Base-by-base conservation (phyloP, 176 grass and related monocot species). In the Areca catechu region DNA sequence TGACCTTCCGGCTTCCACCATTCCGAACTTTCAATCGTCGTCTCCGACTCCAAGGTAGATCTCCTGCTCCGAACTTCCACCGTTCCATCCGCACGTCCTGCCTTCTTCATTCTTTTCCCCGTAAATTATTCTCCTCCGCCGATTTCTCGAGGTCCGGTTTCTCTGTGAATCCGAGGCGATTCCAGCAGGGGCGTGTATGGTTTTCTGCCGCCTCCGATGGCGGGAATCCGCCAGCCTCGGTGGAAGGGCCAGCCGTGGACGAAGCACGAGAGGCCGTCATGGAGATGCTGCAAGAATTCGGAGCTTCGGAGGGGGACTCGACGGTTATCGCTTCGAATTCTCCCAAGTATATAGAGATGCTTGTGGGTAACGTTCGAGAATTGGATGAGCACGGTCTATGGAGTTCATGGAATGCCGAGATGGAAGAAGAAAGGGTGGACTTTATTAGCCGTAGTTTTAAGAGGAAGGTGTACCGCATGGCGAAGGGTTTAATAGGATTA, bases 391-490 rank as follows among this genome's bases (percentile, higher is more conserved):
- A 72, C 27, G 77, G 75, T 0, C 80, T 96, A 4, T 96, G 91
- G 91, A 74, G 63, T 16, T 90, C 91, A 4, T 96, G 91, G 91
- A 73, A 65, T 55, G 63, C 84, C 19, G 70, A 77, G 12, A 57
- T 19, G 20, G 68, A 49, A 14, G 60, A 57, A 24, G 62, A 21
- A 20, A 74, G 34, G 49, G 43, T 76, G 25, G 80, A 84, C 22
- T 53, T 90, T 56, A 63, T 51, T 12, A 56, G 60, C n/a, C 67
- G 87, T n/a, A 78, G 76, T 37, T 96, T 96, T 61, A 61, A 68
- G 64, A 82, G 74, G 68, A 96, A 90, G 72, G 83, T 85, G 62
- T 90, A 90, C 76, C 74, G 77, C 77, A 96, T 96, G 92, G 83
- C 83, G 43, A 76, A 74, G 77, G 85, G 86, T 72, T n/a, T n/a